A percentile compares a stretch with the other conserved stretches of the same genome.
phyloP scores from a whole-genome alignment of 495 filamentous ascomycete genomes.

The Tuber umbilicatum region DNA sequence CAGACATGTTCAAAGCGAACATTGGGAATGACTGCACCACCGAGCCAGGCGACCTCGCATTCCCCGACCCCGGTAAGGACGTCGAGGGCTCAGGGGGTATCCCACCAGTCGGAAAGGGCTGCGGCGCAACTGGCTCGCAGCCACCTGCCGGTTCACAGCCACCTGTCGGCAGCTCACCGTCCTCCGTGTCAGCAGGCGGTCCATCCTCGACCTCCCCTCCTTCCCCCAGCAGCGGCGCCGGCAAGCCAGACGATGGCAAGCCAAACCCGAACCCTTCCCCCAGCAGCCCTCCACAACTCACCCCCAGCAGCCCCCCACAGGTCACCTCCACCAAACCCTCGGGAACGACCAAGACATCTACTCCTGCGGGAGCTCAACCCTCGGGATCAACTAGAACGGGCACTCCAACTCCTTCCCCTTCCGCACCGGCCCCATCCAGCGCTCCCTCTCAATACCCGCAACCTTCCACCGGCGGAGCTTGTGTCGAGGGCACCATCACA shows the following conservation, averaged over 20 bases:
- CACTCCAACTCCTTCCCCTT: background rate
- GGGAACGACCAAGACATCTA: background rate
- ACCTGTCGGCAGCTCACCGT: background rate
- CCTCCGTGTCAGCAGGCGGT: background rate
- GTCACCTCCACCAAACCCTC: background rate
- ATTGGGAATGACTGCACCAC: constrained; percentile 3
- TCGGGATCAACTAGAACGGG: background rate
- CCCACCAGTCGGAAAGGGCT: constrained; percentile 17
- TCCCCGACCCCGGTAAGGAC: constrained; percentile 33
- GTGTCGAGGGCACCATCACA: constrained; percentile 26
- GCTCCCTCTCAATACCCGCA: background rate
- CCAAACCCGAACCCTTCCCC: background rate
- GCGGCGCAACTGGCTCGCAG: background rate
- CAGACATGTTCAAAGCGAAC: constrained; percentile 7
- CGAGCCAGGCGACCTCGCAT: constrained; percentile 10
- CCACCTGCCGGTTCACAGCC: background rate
- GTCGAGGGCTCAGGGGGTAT: constrained; percentile 31
- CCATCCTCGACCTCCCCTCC: background rate
- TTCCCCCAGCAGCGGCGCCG: background rate
- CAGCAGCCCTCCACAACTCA: background rate
- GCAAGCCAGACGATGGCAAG: background rate
- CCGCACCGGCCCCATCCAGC: background rate
- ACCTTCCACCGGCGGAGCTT: constrained; percentile 11
- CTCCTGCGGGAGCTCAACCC: background rate
- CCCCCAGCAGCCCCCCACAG: background rate